Base-by-base conservation (phyloP, 2,329 filamentous ascomycete species). In the Pseudopithomyces chartarum region DNA sequence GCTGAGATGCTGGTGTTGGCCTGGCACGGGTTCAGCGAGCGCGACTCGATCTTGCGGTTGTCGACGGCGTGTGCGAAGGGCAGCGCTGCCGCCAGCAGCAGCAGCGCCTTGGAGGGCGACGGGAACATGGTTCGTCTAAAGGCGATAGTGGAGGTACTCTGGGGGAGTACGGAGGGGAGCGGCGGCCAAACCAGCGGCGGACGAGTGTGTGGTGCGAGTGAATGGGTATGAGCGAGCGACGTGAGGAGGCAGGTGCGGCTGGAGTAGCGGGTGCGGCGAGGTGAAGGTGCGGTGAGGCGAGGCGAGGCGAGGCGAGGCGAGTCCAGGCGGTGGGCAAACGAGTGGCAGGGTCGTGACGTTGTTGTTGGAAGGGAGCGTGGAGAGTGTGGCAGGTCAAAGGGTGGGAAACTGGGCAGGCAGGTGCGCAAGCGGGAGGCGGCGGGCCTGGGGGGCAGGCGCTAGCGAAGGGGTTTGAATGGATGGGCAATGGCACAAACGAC, bases 1-100 rank as follows among this genome's bases (percentile, higher is more conserved):
- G 93, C 92, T 4, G 90, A 90, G 87, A 97, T 96, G 70, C 87
- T 88, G 26, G 90, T 94, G 77, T 94, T 89, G 57, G 87, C 81
- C 82, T 93, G 90, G 78, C 93, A 97, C 45, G 90, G 85, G 76
- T 91, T 92, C 65, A 97, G 84, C 23, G 93, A 96, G 72, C 85
- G 90, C 54, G 93, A 95, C 67, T 88, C 82, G 69, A 98, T 90
- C 70, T 91, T 81, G 62, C 83, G 84, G 71, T 86, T 82, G 60
- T 86, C 82, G 60, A 86, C 89, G 56, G 86, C 89, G 56, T 85
- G 80, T 55, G 80, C 82, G 57, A 84, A 77, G 50, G 84, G 73
- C 51, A 77, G 68, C 46, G 76, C 67, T 47, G 73, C 73, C 42
- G 70, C 68, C 56, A 77, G 69, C 60, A 71, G 67, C 50, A 71